Evolutionary conservation across 169 alveolate species (phyloP).

Genomic region (Plasmodium gonderi): DNA sequence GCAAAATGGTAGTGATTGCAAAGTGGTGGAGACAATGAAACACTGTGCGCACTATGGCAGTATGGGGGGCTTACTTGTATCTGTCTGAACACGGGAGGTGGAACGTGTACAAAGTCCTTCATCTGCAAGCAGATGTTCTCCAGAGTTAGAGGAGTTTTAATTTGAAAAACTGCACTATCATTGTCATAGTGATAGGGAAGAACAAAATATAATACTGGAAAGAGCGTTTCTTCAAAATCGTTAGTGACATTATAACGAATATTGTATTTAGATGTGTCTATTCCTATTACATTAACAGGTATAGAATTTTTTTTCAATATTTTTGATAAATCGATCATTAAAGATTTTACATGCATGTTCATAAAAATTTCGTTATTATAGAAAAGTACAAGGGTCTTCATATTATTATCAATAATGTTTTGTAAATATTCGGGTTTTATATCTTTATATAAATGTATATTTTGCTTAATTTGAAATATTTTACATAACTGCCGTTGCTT

Average conservation of each 20-base stretch:
- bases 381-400: constrained; percentile 36
- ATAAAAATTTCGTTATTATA: constrained; percentile 33
- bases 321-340: constrained; percentile 40
- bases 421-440: constrained; percentile 34
- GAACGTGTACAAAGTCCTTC: constrained; percentile 33
- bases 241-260: constrained; percentile 28
- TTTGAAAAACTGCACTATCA: constrained; percentile 62
- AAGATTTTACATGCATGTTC: constrained; percentile 50
- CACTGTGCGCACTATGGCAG: too few species aligned
- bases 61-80: constrained; percentile 7
- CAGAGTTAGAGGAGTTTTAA: constrained; percentile 26
- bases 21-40: neutral
- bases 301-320: constrained; percentile 39
- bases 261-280: constrained; percentile 35
- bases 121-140: constrained; percentile 24
- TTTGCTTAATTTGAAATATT: constrained; percentile 35
- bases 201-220: constrained; percentile 36
- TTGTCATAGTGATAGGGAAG: constrained; percentile 65
- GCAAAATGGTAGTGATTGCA: neutral
- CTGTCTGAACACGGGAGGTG: neutral
- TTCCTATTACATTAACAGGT: constrained; percentile 53
- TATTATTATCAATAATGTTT: constrained; percentile 40
- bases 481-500: constrained; percentile 29
- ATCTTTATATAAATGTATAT: constrained; percentile 49
- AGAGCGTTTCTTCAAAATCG: constrained; percentile 32